Percentiles rank a stretch among this genome's conserved stretches.
Conservation (phyloP, 179 eudicot species). For the Drosera spatulata region DNA sequence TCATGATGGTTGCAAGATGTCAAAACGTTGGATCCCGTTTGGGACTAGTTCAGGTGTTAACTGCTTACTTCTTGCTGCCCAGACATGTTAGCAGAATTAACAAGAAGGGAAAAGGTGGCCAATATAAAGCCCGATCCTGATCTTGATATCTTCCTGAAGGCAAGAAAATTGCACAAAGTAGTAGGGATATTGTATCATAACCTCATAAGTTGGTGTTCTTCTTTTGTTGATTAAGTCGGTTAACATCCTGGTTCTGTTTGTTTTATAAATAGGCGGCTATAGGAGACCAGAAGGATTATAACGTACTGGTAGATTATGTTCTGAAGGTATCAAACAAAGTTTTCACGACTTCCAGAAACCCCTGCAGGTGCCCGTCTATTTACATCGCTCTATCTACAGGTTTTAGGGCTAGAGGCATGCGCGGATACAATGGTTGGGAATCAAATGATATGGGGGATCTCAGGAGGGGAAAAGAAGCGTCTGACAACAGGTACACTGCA, state of each 20-base stretch:
- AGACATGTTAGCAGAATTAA: not conserved
- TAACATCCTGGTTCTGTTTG: not conserved
- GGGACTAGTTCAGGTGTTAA: not conserved
- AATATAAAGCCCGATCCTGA: conserved; percentile 6
- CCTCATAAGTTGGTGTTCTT: not conserved
- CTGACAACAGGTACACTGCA: conserved; percentile 13
- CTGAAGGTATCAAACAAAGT: conserved; percentile 1
- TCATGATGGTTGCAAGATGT: no score
- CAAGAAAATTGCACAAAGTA: not conserved
- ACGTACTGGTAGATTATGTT: conserved; percentile 2
- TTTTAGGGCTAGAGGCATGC: conserved; percentile 13
- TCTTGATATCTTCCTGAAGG: not conserved
- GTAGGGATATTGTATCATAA: not conserved
- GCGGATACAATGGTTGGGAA: conserved; percentile 20
- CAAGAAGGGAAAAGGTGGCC: conserved; percentile 4
- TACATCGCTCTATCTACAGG: not conserved
- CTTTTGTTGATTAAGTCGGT: not conserved
- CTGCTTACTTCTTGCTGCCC: not conserved
- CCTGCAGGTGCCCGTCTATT: no score
- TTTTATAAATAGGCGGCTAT: not conserved
- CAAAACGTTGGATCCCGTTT: no score
- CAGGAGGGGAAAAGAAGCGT: conserved; percentile 20
- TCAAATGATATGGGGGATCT: conserved; percentile 18
- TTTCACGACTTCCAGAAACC: no score
- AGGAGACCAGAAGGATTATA: conserved; percentile 4